Evolutionary conservation across 495 filamentous ascomycete genomes (phyloP).

Genomic region (Echria macrotheca): DNA sequence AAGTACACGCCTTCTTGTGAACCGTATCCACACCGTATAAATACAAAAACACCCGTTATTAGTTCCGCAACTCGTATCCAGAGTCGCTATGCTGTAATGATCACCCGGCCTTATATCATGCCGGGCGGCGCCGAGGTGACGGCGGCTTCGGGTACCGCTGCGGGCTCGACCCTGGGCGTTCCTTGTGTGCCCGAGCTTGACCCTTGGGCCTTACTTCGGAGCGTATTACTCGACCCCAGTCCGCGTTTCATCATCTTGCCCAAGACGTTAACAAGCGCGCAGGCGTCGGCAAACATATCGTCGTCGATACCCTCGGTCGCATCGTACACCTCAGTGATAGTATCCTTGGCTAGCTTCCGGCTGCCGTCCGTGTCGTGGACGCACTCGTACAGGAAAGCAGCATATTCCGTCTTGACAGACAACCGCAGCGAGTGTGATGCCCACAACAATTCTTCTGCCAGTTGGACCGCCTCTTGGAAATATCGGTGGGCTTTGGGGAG

Average conservation of each 20-base stretch:
- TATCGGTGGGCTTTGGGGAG: conserved; percentile 71
- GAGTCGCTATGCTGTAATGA: conserved; percentile 10
- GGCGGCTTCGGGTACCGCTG: not conserved
- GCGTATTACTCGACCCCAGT: conserved; percentile 30
- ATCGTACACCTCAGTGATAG: conserved; percentile 87
- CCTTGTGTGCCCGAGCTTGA: conserved; percentile 25
- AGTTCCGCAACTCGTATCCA: conserved; percentile 3
- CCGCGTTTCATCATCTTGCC: conserved; percentile 76
- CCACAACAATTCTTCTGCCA: conserved; percentile 69
- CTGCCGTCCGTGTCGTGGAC: conserved; percentile 72
- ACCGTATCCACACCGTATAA: conserved; percentile 11
- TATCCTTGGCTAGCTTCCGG: conserved; percentile 68
- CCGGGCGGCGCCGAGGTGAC: conserved; percentile 18
- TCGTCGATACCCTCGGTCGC: conserved; percentile 89
- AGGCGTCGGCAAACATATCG: conserved; percentile 75
- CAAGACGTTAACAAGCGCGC: conserved; percentile 66
- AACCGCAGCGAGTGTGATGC: conserved; percentile 87
- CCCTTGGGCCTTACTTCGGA: conserved; percentile 22
- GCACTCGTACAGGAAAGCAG: conserved; percentile 94
- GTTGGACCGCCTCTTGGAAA: conserved; percentile 71
- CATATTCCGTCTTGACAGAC: conserved; percentile 86
- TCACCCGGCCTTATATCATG: conserved; percentile 21
- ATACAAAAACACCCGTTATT: conserved; percentile 2
- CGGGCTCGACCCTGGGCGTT: conserved; percentile 17
- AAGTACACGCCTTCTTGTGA: too few species aligned